Evolutionary conservation across 2,329 filamentous ascomycete genomes (phyloP).

Genomic region (Magnaporthiopsis poae): DNA sequence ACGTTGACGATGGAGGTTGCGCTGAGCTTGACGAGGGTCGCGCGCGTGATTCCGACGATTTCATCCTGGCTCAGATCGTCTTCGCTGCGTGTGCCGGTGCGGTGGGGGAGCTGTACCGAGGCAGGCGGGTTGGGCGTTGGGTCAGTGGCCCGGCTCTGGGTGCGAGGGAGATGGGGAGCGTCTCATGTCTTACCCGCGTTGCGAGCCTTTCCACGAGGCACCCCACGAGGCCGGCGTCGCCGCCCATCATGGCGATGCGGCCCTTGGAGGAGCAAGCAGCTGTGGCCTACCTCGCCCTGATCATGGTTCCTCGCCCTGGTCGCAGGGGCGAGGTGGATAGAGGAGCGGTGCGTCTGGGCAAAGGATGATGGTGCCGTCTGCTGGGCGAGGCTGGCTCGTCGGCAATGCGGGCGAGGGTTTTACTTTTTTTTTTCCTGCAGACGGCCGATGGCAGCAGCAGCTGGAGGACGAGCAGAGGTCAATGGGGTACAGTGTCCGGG

Average conservation of each 20-base stretch:
- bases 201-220: conserved; percentile 54
- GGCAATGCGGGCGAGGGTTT: background rate
- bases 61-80: conserved; percentile 52
- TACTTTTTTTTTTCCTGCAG: background rate
- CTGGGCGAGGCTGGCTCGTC: background rate
- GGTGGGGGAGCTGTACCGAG: conserved; percentile 46
- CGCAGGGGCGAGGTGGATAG: background rate
- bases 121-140: background rate
- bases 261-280: conserved; percentile 11
- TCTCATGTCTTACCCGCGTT: conserved; percentile 41
- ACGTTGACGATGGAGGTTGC: conserved; percentile 42
- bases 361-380: background rate
- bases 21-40: conserved; percentile 53
- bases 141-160: background rate
- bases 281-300: conserved; percentile 7
- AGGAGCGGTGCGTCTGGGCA: background rate
- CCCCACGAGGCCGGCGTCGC: conserved; percentile 49
- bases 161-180: conserved; percentile 7
- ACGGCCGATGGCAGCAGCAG: background rate
- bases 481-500: background rate
- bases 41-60: conserved; percentile 49
- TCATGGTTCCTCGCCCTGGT: conserved; percentile 6
- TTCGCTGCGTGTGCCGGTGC: conserved; percentile 43
- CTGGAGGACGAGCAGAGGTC: too few species aligned
- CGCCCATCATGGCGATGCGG: conserved; percentile 41